phyloP scores from a whole-genome alignment of 2,329 filamentous ascomycete genomes.

The Phyllosticta citrichinensis region DNA sequence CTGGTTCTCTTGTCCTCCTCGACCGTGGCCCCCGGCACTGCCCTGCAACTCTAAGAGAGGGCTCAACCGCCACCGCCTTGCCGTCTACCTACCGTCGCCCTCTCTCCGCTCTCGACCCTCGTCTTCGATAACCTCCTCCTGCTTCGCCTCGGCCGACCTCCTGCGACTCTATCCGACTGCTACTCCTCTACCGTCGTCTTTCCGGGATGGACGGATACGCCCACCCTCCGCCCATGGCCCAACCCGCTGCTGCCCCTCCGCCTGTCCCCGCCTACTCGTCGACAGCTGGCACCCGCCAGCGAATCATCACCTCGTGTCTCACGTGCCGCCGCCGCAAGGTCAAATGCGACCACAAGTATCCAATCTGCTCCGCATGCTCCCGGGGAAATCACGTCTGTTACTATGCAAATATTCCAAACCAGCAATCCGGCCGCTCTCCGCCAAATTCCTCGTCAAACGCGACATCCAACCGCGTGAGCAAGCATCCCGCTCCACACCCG shows the following conservation, averaged over 20 bases:
- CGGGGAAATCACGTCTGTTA: slow-evolving; percentile 28
- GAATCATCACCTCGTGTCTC: slow-evolving; percentile 29
- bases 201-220: background rate
- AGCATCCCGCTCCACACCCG: background rate
- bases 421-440: slow-evolving; percentile 1
- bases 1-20: background rate
- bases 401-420: slow-evolving; percentile 19
- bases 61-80: background rate
- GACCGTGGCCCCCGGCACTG: background rate
- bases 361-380: slow-evolving; percentile 27
- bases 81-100: background rate
- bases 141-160: background rate
- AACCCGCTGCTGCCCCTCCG: background rate
- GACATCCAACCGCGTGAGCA: slow-evolving; percentile 5
- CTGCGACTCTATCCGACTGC: background rate
- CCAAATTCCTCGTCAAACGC: background rate
- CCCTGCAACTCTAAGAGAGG: background rate
- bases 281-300: slow-evolving; percentile 17
- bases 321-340: slow-evolving; percentile 30
- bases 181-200: background rate
- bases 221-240: background rate
- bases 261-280: background rate
- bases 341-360: slow-evolving; percentile 29
- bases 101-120: background rate
- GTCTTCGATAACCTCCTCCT: background rate